Conservation (phyloP, 345 rosid species). For the Gynandropsis gynandra region DNA sequence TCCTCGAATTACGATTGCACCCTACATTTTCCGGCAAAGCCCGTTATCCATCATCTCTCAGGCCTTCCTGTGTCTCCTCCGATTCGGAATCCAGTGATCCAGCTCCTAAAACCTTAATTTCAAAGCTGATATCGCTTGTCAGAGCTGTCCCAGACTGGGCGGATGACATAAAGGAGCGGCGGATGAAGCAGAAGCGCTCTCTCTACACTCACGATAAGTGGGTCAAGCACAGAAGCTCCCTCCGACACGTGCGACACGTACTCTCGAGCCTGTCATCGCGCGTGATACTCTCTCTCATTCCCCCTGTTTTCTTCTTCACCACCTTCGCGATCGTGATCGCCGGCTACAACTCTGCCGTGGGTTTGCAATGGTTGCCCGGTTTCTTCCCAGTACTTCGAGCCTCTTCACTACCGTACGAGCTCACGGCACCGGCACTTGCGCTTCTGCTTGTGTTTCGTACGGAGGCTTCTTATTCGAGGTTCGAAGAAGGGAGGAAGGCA, state of each 20-base stretch:
- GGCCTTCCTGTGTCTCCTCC: conserved; percentile 24
- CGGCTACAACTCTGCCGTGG: conserved; percentile 64
- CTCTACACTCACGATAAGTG: conserved; percentile 77
- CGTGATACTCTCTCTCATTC: conserved; percentile 75
- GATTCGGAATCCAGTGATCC: conserved; percentile 23
- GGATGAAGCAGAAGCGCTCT: conserved; percentile 62
- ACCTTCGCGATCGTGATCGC: conserved; percentile 54
- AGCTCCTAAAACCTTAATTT: conserved; percentile 8
- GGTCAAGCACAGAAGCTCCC: conserved; percentile 84
- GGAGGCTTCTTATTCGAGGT: conserved; percentile 93
- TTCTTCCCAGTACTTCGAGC: conserved; percentile 66
- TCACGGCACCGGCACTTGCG: conserved; percentile 88
- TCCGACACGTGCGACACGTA: conserved; percentile 73
- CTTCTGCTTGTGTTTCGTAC: conserved; percentile 83
- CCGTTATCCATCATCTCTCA: conserved; percentile 22
- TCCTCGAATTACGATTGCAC: conserved; percentile 20
- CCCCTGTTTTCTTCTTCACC: conserved; percentile 78
- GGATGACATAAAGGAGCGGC: conserved; percentile 65
- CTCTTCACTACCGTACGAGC: conserved; percentile 78
- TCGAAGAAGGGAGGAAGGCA: conserved; percentile 67
- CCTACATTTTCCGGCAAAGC: conserved; percentile 30
- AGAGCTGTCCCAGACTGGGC: conserved; percentile 82
- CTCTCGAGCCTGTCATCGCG: conserved; percentile 69
- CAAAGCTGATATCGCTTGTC: conserved; percentile 47
- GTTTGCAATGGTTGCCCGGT: conserved; percentile 43